Base-by-base conservation (phyloP, 768 basidiomycete genomes). In the Leucosporidium scottii region DNA sequence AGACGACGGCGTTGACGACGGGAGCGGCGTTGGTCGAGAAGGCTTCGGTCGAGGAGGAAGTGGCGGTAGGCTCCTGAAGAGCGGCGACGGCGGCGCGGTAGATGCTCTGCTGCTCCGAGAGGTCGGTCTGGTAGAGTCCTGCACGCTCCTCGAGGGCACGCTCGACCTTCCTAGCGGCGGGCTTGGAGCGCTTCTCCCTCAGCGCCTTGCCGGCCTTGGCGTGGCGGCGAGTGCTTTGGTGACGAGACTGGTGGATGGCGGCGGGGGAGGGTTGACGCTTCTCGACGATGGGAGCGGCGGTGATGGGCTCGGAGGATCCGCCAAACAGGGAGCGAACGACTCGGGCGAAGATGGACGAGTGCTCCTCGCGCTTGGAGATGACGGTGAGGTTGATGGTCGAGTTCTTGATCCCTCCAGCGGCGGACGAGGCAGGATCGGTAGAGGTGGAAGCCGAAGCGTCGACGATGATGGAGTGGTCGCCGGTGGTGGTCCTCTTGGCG, bases 341-440 rank as follows among this genome's bases (percentile, higher is more conserved):
- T 55, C 62, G 65, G 25, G 69, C 55, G 50, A 71, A 65, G 53
- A 28, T 27, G 39, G 59, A n/a, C 13, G 63, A 47, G 28, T 67
- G 53, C 39, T 66, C 63, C 23, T 50, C 48, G 20, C 54, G 54
- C 25, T 55, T 56, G 62, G 70, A 71, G 56, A 71, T 59, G 57
- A 64, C 61, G 44, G 70, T 71, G n/a, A 71, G 53, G 66, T 71
- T 71, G 70, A 71, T 51, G 56, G 70, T 71, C 56, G 66, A 67
- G 64, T 68, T 68, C n/a, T 49, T n/a, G 57, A 71, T 64, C 18
- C 70, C 70, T 39, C 31, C 55, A 31, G 66, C 70, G 8, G 9
- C 21, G 25, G 31, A 21, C 8, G 60, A 20, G 25, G 68, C 56
- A 44, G 39, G 39, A 13, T 44, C 39, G 39, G 39, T 9, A 15